phyloP scores from a whole-genome alignment of 176 grass and related monocot genomes.

The Puccinellia tenuiflora region DNA sequence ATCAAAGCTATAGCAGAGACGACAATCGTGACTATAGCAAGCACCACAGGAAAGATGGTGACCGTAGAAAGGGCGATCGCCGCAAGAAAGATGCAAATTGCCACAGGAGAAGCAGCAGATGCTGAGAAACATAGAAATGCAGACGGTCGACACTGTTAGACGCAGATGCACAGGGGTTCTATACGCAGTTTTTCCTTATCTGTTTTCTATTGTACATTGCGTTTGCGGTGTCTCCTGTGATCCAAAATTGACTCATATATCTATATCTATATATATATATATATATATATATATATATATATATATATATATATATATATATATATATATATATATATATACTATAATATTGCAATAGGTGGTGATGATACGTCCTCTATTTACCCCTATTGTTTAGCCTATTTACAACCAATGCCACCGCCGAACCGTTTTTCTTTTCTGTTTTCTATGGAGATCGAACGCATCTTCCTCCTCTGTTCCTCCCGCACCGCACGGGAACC shows the following conservation, averaged over 20 bases:
- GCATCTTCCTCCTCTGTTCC: too few species aligned
- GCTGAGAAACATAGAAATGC: slow-evolving; percentile 20
- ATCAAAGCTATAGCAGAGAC: slow-evolving; percentile 16
- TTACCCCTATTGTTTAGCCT: too few species aligned
- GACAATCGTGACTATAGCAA: slow-evolving; percentile 35
- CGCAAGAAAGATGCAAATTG: slow-evolving; percentile 26
- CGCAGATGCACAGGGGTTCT: slow-evolving; percentile 1
- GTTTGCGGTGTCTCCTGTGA: not conserved
- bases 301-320: too few species aligned
- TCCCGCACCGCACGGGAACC: too few species aligned
- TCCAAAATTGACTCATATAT: not conserved
- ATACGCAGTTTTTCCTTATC: not conserved
- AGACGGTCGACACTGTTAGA: slow-evolving; percentile 17
- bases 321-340: too few species aligned
- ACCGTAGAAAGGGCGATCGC: not conserved
- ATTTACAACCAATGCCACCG: too few species aligned
- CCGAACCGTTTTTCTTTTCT: too few species aligned
- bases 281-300: too few species aligned
- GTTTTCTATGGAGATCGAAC: too few species aligned
- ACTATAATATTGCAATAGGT: too few species aligned
- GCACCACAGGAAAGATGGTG: slow-evolving; percentile 21
- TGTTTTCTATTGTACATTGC: not conserved
- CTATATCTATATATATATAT: too few species aligned
- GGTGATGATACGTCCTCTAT: too few species aligned
- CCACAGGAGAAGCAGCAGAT: slow-evolving; percentile 32